Evolutionary conservation across 306 rosid genomes (phyloP).

Genomic region (Gastrolobium villosum): DNA sequence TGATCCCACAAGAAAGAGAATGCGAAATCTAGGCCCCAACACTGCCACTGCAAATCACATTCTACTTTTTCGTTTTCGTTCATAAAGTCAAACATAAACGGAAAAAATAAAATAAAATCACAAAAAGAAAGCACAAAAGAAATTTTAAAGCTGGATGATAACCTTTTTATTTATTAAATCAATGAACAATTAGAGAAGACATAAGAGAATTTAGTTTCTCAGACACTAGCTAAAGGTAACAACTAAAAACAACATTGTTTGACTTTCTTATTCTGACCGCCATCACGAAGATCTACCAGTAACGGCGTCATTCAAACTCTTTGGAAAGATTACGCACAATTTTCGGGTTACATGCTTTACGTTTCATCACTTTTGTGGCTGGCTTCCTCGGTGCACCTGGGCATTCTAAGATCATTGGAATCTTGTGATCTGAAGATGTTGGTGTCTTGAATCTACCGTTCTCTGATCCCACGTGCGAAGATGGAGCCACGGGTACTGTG

Average conservation of each 20-base stretch:
- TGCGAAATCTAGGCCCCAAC: not conserved
- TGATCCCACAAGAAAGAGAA: conserved; percentile 2
- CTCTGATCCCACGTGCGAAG: not conserved
- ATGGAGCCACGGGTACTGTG: not conserved
- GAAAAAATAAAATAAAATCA: too few species aligned
- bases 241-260: conserved; percentile 10
- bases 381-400: conserved; percentile 76
- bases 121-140: too few species aligned
- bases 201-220: not conserved
- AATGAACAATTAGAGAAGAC: not conserved
- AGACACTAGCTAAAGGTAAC: not conserved
- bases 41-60: not conserved
- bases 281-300: conserved; percentile 56
- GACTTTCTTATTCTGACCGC: conserved; percentile 47
- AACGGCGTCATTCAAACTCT: conserved; percentile 52
- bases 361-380: conserved; percentile 45
- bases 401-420: conserved; percentile 53
- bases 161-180: not conserved
- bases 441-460: conserved; percentile 71
- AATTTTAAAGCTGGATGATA: not conserved
- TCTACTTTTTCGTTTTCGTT: not conserved
- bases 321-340: conserved; percentile 48
- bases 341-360: conserved; percentile 43
- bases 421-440: conserved; percentile 62
- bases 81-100: too few species aligned